Conservation (phyloP, 148 eudicot species). For the Chenopodium quinoa region DNA sequence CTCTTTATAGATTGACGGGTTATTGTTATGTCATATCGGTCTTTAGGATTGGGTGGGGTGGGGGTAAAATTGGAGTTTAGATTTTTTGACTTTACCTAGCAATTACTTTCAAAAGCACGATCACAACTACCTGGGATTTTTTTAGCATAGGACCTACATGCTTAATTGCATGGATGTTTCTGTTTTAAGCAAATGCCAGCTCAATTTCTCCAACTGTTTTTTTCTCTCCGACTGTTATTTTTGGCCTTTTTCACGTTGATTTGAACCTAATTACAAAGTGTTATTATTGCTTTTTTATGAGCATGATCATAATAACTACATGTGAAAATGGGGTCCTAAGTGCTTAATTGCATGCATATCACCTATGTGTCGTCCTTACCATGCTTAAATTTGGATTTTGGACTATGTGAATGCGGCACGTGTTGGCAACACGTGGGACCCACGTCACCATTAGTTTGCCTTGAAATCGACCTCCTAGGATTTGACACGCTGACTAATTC, state of each 20-base stretch:
- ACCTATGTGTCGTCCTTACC: conserved; percentile 19
- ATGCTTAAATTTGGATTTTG: not conserved
- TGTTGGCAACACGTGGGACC: conserved; percentile 17
- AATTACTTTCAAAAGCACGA: conserved; percentile 1
- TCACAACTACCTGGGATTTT: conserved; percentile 14
- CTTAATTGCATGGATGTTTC: conserved; percentile 3
- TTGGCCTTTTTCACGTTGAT: conserved; percentile 4
- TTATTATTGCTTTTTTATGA: not conserved
- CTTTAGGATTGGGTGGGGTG: not conserved
- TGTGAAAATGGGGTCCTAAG: conserved; percentile 7
- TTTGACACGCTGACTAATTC: conserved; percentile 22
- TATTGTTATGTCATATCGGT: no score
- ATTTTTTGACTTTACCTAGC: not conserved
- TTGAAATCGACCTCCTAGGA: conserved; percentile 3
- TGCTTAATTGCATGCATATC: not conserved
- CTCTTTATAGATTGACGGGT: no score
- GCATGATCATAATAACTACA: not conserved
- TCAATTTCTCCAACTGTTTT: not conserved
- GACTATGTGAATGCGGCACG: not conserved
- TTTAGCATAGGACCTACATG: conserved; percentile 8
- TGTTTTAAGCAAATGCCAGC: not conserved
- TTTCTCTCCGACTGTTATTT: not conserved
- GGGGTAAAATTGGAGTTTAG: not conserved
- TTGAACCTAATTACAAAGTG: not conserved
- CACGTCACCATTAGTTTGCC: not conserved